Evolutionary conservation across 2,329 filamentous ascomycete species (phyloP).

Genomic region (Trichoderma arundinaceum): DNA sequence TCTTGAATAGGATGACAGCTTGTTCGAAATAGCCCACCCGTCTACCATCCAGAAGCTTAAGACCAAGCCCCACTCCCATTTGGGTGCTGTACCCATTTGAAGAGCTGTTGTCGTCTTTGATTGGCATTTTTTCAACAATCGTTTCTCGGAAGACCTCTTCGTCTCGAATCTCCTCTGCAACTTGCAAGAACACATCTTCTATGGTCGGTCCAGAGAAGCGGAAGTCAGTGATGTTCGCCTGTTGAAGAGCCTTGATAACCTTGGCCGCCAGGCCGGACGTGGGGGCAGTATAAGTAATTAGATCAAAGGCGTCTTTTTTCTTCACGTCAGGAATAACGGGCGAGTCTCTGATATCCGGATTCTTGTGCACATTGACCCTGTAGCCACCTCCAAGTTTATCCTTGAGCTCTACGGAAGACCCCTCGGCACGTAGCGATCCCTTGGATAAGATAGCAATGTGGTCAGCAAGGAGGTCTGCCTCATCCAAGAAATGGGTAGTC

Average conservation of each 20-base stretch:
- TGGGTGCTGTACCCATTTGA: slow-evolving; percentile 35
- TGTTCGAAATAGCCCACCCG: slow-evolving; percentile 74
- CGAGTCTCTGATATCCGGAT: slow-evolving; percentile 53
- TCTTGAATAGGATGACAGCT: slow-evolving; percentile 74
- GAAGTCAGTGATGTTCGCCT: slow-evolving; percentile 72
- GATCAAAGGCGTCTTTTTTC: slow-evolving; percentile 68
- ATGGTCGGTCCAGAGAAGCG: slow-evolving; percentile 88
- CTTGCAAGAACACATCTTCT: slow-evolving; percentile 87
- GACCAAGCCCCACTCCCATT: slow-evolving; percentile 41
- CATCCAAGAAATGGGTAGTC: slow-evolving; percentile 93
- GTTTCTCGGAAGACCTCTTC: slow-evolving; percentile 48
- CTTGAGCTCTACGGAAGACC: slow-evolving; percentile 86
- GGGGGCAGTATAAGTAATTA: slow-evolving; percentile 73
- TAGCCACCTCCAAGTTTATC: slow-evolving; percentile 83
- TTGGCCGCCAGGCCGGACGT: slow-evolving; percentile 72
- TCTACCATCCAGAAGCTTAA: slow-evolving; percentile 70
- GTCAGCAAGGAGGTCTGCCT: slow-evolving; percentile 87
- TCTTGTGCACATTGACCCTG: slow-evolving; percentile 74
- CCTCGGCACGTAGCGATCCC: slow-evolving; percentile 79
- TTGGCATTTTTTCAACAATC: slow-evolving; percentile 35
- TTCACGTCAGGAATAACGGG: slow-evolving; percentile 61
- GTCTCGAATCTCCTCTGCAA: slow-evolving; percentile 77
- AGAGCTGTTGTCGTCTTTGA: slow-evolving; percentile 36
- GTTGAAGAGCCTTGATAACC: slow-evolving; percentile 73
- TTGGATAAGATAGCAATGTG: slow-evolving; percentile 88